Base-by-base conservation (phyloP, 148 eudicot genomes). In the Camellia lanceoleosa region DNA sequence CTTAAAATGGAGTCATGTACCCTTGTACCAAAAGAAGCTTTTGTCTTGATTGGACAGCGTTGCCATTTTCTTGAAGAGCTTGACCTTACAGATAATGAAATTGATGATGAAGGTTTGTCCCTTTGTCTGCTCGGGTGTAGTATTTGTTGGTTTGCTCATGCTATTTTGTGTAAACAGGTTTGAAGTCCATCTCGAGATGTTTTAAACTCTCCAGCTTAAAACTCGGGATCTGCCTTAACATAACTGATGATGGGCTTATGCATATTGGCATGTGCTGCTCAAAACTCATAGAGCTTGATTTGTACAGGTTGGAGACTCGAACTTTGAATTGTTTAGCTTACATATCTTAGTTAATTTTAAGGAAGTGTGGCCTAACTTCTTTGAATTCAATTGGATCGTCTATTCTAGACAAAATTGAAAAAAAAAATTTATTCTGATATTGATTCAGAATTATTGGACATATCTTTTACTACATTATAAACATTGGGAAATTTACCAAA, bases 71-170 rank as follows among this genome's bases (percentile, higher is more conserved):
- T 95, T 16, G 92, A 95, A 83, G 98, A 95, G 88, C 97, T 95
- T 82, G 98, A 95, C 80, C 80, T 95, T 66, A 95, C 98, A 4
- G 98, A 95, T 76, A 95, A 90, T 85, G 93, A 90, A 78, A 86
- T 95, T 61, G 97, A 93, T 68, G 90, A 95, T 84, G 97, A 90
- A 90, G 98, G 98, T 93, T 66, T 19, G 63, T 16, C 20, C 14
- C 38, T 73, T 83, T 30, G 44, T 63, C 73, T 55, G 51, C 46
- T 81, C 5, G 74, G 2, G 7, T 74, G 60, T 5, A 13, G 41
- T 19, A 59, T 61, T 62, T 67, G 79, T 56, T 19, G 51, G 61
- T 18, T 68, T 43, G 59, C 82, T 75, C 7, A 79, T 71, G 23
- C 15, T 43, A 51, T 63, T 30, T 55, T 83, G 74, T 70, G 41